Evolutionary conservation across 768 basidiomycete genomes (phyloP), one percentile per base, ranked within the genome.

Genomic region (Inosperma sp.): DNA sequence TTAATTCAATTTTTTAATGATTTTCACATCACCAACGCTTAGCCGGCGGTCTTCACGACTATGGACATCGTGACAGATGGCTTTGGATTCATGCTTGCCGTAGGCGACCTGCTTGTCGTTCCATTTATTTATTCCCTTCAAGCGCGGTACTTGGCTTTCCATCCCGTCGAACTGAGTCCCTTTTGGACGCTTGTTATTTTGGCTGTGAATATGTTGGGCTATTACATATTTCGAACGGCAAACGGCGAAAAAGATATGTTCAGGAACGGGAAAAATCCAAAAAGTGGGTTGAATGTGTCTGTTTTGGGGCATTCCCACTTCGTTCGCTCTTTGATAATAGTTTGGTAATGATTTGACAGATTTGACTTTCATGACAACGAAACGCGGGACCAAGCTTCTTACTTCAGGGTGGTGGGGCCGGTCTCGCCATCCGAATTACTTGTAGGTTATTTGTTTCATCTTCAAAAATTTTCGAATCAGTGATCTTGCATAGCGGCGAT

Each of bases 41-140:
- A 96, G 91, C 79, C 88, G 2, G 86, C 89, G 8, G 78, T 99
- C 56, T 77, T 98, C 51, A 94, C 91, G 1, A 93, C 88, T 3
- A 99, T 99, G 90, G 96, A 99, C 62, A 94, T 99, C 63, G 94
- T 86, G 3, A 89, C 88, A 9, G 96, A 99, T 60, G 96, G 96
- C 9, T 97, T 98, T 61, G 96, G 96, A 6, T 97, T 93, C 78
- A 99, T 99, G 96, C 85, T 99, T 23, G 71, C 92, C 4, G 79
- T 95, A 40, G 95, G 96, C 34, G 93, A 97, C 62, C 79, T 97
- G 23, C 69, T 83, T 16, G 97, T 91, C 88, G 90, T 99, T 9
- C 95, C 95, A 9, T 95, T 97, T 69, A 84, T 83, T 13, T 99
- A 97, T 70, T 83, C 83, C 25, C 81, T 97, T 12, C 94, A 98